A percentile compares a stretch with the other conserved stretches of the same genome.
These are phyloP conservation scores for Ustilago sp. DNA, from an alignment of 1,284 basidiomycete species.

Conservation along the genomic window DNA sequence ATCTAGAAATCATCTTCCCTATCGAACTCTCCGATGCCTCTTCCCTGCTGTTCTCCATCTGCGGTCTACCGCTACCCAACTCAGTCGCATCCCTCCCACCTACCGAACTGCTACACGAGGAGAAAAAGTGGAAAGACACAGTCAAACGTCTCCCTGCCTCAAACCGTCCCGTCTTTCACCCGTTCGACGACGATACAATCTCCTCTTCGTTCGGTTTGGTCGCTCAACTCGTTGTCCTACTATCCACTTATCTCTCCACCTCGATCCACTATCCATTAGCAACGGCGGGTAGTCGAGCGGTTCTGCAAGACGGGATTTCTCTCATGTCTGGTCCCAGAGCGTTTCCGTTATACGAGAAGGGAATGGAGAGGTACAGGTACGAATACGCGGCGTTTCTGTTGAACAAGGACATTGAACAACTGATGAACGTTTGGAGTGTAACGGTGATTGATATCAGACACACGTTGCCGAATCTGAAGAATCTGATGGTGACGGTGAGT, in stretches of 20 bases:
- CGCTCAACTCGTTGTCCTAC: conserved; percentile 62
- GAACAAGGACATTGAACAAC: conserved; percentile 91
- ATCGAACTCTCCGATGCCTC: conserved; percentile 64
- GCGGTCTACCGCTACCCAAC: conserved; percentile 61
- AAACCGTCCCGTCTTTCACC: conserved; percentile 32
- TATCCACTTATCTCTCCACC: conserved; percentile 59
- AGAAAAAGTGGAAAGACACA: conserved; percentile 41
- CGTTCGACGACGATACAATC: conserved; percentile 55
- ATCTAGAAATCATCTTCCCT: conserved; percentile 64
- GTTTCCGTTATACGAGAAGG: conserved; percentile 86
- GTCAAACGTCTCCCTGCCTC: conserved; percentile 8
- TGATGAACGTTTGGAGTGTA: conserved; percentile 61
- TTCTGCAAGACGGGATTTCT: conserved; percentile 65
- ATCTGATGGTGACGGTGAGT: conserved; percentile 82
- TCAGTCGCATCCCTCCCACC: conserved; percentile 38
- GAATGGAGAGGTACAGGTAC: conserved; percentile 94
- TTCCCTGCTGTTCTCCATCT: conserved; percentile 65
- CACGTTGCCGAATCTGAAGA: conserved; percentile 95
- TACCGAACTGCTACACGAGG: conserved; percentile 31
- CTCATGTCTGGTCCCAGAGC: conserved; percentile 65
- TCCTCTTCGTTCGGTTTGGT: conserved; percentile 61
- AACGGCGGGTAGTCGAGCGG: conserved; percentile 60
- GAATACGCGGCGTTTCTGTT: conserved; percentile 97
- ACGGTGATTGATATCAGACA: conserved; percentile 91
- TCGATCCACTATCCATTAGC: conserved; percentile 64